Conservation (phyloP, 2,329 filamentous ascomycete genomes). For the Talaromyces rugulosus region DNA sequence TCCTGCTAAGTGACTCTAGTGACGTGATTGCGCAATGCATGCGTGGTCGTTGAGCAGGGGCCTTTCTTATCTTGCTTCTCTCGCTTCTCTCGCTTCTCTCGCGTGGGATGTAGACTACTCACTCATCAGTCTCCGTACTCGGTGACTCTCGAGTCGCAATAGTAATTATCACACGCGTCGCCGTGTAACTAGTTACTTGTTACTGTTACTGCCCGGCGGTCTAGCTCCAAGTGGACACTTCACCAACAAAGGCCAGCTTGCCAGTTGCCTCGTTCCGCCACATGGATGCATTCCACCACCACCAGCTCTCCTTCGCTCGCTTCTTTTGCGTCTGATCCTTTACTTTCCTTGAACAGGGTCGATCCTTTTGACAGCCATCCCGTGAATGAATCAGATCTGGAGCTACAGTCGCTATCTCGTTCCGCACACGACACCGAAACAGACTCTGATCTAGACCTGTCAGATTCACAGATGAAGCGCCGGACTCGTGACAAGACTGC, state of each 20-base stretch:
- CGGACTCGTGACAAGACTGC: constrained; percentile 27
- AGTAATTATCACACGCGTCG: too few relatives aligned
- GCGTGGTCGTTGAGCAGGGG: background rate
- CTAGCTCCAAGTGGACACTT: background rate
- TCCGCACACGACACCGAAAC: constrained; percentile 3
- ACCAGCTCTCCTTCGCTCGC: constrained; percentile 7
- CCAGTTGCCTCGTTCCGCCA: constrained; percentile 19
- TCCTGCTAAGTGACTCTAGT: background rate
- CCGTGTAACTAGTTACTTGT: too few relatives aligned
- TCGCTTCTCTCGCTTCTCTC: too few relatives aligned
- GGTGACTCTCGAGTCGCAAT: too few relatives aligned
- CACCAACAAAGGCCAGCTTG: constrained; percentile 24
- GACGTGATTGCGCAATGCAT: background rate
- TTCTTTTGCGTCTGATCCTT: background rate
- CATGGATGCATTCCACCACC: constrained; percentile 13
- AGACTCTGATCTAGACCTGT: background rate
- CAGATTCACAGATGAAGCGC: constrained; percentile 32
- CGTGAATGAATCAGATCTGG: background rate
- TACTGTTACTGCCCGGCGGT: too few relatives aligned
- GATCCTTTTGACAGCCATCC: constrained; percentile 5
- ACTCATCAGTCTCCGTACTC: too few relatives aligned
- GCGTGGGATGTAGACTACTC: too few relatives aligned
- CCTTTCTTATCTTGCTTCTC: too few relatives aligned
- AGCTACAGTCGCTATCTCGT: constrained; percentile 2
- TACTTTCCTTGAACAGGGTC: background rate